Evolutionary conservation across 139 green algal species (phyloP).

Genomic region (Raphidocelis subcapitata): DNA sequence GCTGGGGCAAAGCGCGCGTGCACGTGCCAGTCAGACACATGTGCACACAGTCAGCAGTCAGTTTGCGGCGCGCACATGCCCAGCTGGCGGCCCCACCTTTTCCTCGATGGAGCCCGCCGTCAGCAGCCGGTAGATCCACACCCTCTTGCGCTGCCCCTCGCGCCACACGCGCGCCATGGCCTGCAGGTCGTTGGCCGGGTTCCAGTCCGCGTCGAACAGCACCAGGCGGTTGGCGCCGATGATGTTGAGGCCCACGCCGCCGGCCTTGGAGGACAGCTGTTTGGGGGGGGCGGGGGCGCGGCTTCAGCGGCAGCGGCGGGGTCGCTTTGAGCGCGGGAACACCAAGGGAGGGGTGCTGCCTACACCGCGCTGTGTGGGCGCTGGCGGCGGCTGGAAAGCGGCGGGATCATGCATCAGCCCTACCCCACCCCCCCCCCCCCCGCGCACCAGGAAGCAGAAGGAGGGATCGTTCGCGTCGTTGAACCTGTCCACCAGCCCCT

Average conservation of each 20-base stretch:
- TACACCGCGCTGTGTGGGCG: too few relatives aligned
- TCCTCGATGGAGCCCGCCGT: conserved; percentile 95
- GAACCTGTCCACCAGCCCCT: conserved; percentile 89
- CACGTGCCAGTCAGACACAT: too few relatives aligned
- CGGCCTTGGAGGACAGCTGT: conserved; percentile 84
- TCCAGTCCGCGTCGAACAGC: conserved; percentile 96
- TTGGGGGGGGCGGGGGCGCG: too few relatives aligned
- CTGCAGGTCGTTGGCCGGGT: conserved; percentile 80
- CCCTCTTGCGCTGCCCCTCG: conserved; percentile 88
- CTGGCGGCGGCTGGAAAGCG: too few relatives aligned
- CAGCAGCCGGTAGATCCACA: conserved; percentile 96
- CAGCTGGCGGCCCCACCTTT: conserved; percentile 77
- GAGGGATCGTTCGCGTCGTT: conserved; percentile 51
- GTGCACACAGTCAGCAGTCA: too few relatives aligned
- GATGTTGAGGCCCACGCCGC: conserved; percentile 96
- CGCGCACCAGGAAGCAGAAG: neutral
- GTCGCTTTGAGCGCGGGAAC: too few relatives aligned
- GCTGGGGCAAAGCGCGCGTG: too few relatives aligned
- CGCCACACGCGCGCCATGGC: conserved; percentile 81
- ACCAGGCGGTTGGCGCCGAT: conserved; percentile 93
- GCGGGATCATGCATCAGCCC: too few relatives aligned
- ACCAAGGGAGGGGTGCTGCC: too few relatives aligned
- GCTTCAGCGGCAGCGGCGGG: too few relatives aligned
- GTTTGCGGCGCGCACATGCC: neutral
- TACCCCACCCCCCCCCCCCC: too few relatives aligned